phyloP scores from a whole-genome alignment of 345 rosid species.

The Euphorbia pulcherrima region DNA sequence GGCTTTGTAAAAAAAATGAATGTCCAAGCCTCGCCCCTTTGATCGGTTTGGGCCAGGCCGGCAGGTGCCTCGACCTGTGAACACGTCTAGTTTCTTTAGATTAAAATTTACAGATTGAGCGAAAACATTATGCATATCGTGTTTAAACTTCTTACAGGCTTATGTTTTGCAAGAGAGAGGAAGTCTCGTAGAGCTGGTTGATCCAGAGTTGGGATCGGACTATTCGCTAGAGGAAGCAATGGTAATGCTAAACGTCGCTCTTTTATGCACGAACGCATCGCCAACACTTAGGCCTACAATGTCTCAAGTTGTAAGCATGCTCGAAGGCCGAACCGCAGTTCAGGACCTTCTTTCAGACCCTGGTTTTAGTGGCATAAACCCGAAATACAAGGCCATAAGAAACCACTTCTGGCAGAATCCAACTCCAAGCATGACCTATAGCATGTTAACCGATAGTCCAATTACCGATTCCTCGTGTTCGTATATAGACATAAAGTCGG shows the following conservation, averaged over 20 bases:
- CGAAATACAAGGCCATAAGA: conserved; percentile 62
- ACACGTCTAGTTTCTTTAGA: conserved; percentile 1
- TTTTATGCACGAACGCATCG: conserved; percentile 72
- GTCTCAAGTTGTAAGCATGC: conserved; percentile 86
- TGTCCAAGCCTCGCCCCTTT: too few relatives aligned
- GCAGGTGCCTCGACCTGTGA: too few relatives aligned
- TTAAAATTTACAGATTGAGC: neutral
- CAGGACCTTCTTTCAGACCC: conserved; percentile 71
- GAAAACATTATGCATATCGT: neutral
- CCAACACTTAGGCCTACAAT: conserved; percentile 83
- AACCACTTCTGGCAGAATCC: conserved; percentile 80
- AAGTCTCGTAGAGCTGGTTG: conserved; percentile 54
- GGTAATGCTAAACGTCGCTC: conserved; percentile 72
- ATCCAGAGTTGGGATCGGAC: conserved; percentile 48
- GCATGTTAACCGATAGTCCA: conserved; percentile 38
- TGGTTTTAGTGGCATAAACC: conserved; percentile 54
- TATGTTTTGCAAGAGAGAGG: conserved; percentile 74
- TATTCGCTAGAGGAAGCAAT: conserved; percentile 65
- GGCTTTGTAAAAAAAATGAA: too few relatives aligned
- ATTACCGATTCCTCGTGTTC: conserved; percentile 22
- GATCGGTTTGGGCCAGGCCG: too few relatives aligned
- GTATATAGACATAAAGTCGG: conserved; percentile 2
- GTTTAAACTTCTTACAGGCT: conserved; percentile 35
- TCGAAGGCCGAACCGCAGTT: conserved; percentile 64
- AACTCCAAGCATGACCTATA: conserved; percentile 48